These are phyloP conservation scores for Nicotiana knightiana DNA, from an alignment of 257 asterid genomes.

Conservation along the genomic window DNA sequence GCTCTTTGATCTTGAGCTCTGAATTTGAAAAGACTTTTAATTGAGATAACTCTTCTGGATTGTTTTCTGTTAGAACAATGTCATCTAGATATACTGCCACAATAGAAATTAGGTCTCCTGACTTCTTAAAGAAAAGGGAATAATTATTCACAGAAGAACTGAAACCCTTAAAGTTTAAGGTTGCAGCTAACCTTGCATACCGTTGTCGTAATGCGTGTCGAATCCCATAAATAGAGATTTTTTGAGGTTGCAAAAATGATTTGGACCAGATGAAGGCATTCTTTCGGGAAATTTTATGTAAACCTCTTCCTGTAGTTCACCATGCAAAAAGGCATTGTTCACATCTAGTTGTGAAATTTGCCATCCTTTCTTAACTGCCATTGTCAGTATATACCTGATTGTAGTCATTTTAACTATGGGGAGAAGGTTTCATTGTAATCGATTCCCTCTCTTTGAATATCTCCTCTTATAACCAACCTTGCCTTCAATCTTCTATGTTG, in stretches of 20 bases:
- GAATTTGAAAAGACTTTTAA: too few relatives aligned
- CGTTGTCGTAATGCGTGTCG: neutral
- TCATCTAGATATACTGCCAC: too few relatives aligned
- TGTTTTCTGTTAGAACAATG: too few relatives aligned
- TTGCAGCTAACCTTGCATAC: neutral
- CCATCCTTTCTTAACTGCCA: neutral
- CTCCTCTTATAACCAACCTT: neutral
- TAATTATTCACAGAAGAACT: neutral
- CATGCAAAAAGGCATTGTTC: neutral
- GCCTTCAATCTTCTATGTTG: neutral
- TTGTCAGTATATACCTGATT: neutral
- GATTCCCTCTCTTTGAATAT: neutral
- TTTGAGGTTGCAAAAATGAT: neutral
- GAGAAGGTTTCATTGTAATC: neutral
- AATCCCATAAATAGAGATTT: neutral
- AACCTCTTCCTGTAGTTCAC: neutral
- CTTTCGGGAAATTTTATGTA: neutral
- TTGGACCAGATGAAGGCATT: neutral
- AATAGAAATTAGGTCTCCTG: too few relatives aligned
- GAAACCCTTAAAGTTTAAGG: neutral
- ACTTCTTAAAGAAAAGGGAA: neutral
- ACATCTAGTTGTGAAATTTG: neutral
- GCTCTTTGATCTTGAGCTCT: too few relatives aligned
- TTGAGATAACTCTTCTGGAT: too few relatives aligned
- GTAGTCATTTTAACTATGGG: neutral